Evolutionary conservation across 2,329 filamentous ascomycete genomes (phyloP).

Genomic region (Aquanectria penicillioides): DNA sequence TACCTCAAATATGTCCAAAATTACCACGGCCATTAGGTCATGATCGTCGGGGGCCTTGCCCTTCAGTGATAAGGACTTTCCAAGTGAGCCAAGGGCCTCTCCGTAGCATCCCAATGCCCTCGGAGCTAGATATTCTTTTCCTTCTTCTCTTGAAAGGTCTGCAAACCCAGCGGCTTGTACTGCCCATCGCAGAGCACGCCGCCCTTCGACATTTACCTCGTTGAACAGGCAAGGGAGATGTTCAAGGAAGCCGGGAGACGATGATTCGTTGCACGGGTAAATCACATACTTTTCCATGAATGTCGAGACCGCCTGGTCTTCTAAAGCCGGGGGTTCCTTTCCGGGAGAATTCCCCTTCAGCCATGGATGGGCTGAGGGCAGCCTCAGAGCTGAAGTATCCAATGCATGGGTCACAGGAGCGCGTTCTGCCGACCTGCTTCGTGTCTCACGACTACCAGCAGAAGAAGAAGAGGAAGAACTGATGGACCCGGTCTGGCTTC

Average conservation of each 20-base stretch:
- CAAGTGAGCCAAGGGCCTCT: slow-evolving; percentile 46
- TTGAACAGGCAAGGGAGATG: slow-evolving; percentile 50
- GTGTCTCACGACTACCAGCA: slow-evolving; percentile 9
- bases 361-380: slow-evolving; percentile 35
- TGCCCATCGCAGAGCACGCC: slow-evolving; percentile 50
- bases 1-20: slow-evolving; percentile 54
- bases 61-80: slow-evolving; percentile 43
- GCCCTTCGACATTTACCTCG: slow-evolving; percentile 49
- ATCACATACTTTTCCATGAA: slow-evolving; percentile 54
- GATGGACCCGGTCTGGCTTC: slow-evolving; percentile 21
- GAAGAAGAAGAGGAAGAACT: slow-evolving; percentile 18
- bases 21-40: slow-evolving; percentile 52
- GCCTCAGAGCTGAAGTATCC: neutral
- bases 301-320: slow-evolving; percentile 42
- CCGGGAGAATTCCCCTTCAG: slow-evolving; percentile 24
- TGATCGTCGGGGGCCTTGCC: slow-evolving; percentile 50
- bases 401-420: neutral
- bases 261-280: slow-evolving; percentile 48
- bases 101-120: slow-evolving; percentile 49
- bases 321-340: neutral
- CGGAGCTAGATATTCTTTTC: slow-evolving; percentile 28
- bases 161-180: slow-evolving; percentile 50
- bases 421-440: slow-evolving; percentile 29
- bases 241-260: slow-evolving; percentile 51
- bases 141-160: slow-evolving; percentile 42